phyloP scores from a whole-genome alignment of 169 alveolate species.

The Fabrea salina region DNA sequence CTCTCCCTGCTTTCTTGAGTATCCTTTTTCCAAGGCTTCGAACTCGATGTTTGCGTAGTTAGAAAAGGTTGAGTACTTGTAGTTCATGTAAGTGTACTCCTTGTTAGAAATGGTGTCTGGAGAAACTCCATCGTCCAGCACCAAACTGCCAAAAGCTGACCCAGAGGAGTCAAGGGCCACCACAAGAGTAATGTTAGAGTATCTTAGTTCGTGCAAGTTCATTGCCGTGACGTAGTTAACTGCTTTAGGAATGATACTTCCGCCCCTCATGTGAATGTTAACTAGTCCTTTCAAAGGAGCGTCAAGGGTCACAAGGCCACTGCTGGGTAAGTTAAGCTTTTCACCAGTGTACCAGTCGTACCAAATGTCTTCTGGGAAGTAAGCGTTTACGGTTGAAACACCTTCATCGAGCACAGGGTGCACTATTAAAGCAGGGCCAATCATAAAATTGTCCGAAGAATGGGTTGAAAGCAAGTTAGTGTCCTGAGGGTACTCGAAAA shows the following conservation, averaged over 20 bases:
- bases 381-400: background rate
- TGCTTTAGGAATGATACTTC: slow-evolving; percentile 9
- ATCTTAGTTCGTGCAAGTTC: background rate
- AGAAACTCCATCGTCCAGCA: slow-evolving; percentile 21
- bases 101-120: background rate
- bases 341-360: slow-evolving; percentile 23
- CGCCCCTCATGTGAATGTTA: slow-evolving; percentile 20
- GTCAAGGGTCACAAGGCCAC: background rate
- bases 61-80: background rate
- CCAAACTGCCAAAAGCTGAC: background rate
- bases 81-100: background rate
- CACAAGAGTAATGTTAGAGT: background rate
- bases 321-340: background rate
- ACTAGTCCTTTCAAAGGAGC: slow-evolving; percentile 13
- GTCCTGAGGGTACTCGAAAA: slow-evolving; percentile 75
- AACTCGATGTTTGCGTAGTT: background rate
- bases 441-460: slow-evolving; percentile 26
- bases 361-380: slow-evolving; percentile 20
- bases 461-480: slow-evolving; percentile 41
- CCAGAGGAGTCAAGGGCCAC: slow-evolving; percentile 22
- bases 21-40: background rate
- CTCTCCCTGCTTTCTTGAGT: background rate
- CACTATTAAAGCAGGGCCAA: background rate
- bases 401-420: slow-evolving; percentile 14
- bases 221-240: background rate